These are phyloP conservation scores for Zasmidium angulare DNA, from an alignment of 2,329 filamentous ascomycete genomes.

Conservation along the genomic window DNA sequence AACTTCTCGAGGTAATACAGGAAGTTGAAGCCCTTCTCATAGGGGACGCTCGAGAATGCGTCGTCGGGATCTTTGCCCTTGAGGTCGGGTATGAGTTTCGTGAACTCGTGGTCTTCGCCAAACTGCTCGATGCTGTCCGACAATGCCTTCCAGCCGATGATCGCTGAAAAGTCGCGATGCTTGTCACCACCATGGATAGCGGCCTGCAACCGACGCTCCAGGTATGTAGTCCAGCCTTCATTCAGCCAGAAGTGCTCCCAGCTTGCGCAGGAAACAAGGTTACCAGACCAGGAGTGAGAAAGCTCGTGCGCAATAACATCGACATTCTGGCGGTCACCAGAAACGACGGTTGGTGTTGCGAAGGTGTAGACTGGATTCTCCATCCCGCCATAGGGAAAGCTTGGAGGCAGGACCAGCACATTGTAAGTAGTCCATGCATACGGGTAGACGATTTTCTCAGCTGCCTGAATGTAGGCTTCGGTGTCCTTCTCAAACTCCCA, in stretches of 20 bases:
- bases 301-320: constrained; percentile 93
- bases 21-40: constrained; percentile 96
- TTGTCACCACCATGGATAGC: constrained; percentile 74
- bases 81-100: constrained; percentile 82
- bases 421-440: constrained; percentile 97
- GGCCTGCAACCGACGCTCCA: constrained; percentile 81
- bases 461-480: constrained; percentile 85
- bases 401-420: constrained; percentile 82
- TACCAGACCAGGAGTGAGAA: constrained; percentile 80
- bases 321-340: constrained; percentile 77
- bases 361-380: constrained; percentile 72
- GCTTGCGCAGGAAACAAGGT: constrained; percentile 73
- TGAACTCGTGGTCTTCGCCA: constrained; percentile 86
- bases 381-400: constrained; percentile 81
- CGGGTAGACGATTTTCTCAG: constrained; percentile 77
- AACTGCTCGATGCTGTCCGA: constrained; percentile 76
- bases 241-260: constrained; percentile 78
- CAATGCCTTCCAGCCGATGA: constrained; percentile 92
- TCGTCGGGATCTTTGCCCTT: constrained; percentile 93
- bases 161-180: constrained; percentile 89
- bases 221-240: constrained; percentile 89
- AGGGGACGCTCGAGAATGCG: constrained; percentile 87
- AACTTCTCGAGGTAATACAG: constrained; percentile 86
- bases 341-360: constrained; percentile 91
- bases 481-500: constrained; percentile 92